phyloP scores from a whole-genome alignment of 441 rosid species.

The Jatropha podagrica region DNA sequence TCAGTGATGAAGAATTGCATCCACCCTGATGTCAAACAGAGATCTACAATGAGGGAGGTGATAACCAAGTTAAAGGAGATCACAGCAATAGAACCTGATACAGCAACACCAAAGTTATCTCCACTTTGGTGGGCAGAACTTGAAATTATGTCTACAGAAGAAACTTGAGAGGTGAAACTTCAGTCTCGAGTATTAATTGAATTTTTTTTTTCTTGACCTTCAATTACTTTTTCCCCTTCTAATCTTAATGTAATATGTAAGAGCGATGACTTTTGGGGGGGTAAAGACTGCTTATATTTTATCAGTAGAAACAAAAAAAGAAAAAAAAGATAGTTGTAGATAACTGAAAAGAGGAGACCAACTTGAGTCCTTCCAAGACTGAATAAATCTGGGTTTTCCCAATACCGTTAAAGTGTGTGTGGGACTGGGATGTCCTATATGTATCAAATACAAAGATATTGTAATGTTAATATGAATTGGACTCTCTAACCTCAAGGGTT shows the following conservation, averaged over 20 bases:
- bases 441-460: too few relatives aligned
- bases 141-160: conserved; percentile 67
- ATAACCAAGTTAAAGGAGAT: conserved; percentile 61
- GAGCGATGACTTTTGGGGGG: conserved; percentile 10
- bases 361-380: background rate
- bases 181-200: conserved; percentile 3
- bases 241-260: conserved; percentile 1
- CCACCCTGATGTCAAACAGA: conserved; percentile 50
- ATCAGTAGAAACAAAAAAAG: background rate
- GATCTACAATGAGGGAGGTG: conserved; percentile 63
- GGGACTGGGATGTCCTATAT: too few relatives aligned
- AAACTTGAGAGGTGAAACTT: conserved; percentile 34
- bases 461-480: too few relatives aligned
- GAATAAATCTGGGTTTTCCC: conserved; percentile 5
- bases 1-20: conserved; percentile 65
- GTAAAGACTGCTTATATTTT: conserved; percentile 15
- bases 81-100: conserved; percentile 66
- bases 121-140: conserved; percentile 98
- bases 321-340: conserved; percentile 18
- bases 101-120: conserved; percentile 71
- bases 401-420: background rate
- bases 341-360: conserved; percentile 14
- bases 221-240: conserved; percentile 8
- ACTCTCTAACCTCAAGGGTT: too few relatives aligned
- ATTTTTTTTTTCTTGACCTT: conserved; percentile 12